A percentile compares a stretch with the other conserved stretches of the same genome.
phyloP scores from a whole-genome alignment of 2,329 filamentous ascomycete species.

The Fusarium sp. region DNA sequence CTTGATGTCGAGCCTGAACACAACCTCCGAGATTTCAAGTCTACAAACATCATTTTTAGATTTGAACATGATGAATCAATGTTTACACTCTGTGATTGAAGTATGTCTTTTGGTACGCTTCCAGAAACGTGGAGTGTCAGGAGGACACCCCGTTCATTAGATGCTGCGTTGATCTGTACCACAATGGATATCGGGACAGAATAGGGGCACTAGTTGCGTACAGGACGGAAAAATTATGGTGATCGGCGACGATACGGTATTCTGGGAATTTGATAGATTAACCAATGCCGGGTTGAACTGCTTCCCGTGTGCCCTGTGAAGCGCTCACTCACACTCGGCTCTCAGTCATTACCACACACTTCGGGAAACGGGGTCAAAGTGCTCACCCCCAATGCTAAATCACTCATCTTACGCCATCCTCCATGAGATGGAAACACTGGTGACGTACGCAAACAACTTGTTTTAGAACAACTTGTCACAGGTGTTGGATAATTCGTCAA shows the following conservation, averaged over 20 bases:
- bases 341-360: background rate
- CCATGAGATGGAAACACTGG: background rate
- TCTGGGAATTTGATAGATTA: background rate
- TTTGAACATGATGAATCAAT: background rate
- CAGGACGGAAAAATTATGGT: background rate
- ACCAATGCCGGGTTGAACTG: background rate
- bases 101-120: background rate
- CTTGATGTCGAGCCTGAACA: background rate
- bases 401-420: background rate
- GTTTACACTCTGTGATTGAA: background rate
- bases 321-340: background rate
- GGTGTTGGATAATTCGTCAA: background rate
- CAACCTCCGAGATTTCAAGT: background rate
- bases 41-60: background rate
- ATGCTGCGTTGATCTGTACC: background rate
- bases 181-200: background rate
- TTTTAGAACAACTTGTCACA: background rate
- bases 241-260: background rate
- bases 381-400: background rate
- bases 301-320: background rate
- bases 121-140: background rate
- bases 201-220: background rate
- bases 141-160: background rate
- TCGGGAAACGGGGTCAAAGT: background rate
- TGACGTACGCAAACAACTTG: background rate